A percentile compares a stretch with the other conserved stretches of the same genome.
Conservation (phyloP, 306 rosid species). For the Gynostemma pentaphyllum region DNA sequence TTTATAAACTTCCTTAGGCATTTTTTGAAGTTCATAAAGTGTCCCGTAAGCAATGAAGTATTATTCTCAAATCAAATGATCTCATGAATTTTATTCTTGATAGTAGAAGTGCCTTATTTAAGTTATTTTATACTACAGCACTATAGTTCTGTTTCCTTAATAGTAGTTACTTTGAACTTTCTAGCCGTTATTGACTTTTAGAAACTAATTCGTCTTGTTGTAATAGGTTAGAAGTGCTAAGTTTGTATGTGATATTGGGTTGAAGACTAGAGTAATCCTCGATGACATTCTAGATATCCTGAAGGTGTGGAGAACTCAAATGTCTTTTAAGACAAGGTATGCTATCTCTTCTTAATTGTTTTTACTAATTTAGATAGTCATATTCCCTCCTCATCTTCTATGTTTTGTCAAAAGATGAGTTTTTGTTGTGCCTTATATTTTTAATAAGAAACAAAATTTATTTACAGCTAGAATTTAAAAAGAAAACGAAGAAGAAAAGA, state of each 20-base stretch:
- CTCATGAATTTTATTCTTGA: background rate
- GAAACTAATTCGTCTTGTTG: background rate
- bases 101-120: background rate
- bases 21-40: background rate
- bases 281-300: constrained; percentile 51
- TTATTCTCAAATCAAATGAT: background rate
- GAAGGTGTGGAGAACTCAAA: constrained; percentile 44
- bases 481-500: background rate
- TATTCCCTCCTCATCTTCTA: background rate
- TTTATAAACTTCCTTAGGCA: background rate
- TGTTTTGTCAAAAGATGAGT: no score
- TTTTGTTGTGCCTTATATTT: no score
- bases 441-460: background rate
- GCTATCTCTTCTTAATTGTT: background rate
- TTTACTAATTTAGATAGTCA: background rate
- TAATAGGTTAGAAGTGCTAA: constrained; percentile 64
- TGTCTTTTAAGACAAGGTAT: constrained; percentile 64
- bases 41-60: background rate
- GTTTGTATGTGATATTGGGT: constrained; percentile 52
- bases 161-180: background rate
- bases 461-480: no score
- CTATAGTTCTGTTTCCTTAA: background rate
- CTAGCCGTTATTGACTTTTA: background rate
- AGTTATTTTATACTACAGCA: background rate
- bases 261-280: constrained; percentile 65